Conservation (phyloP, 2,329 filamentous ascomycete genomes). For the Capronia epimyces region DNA sequence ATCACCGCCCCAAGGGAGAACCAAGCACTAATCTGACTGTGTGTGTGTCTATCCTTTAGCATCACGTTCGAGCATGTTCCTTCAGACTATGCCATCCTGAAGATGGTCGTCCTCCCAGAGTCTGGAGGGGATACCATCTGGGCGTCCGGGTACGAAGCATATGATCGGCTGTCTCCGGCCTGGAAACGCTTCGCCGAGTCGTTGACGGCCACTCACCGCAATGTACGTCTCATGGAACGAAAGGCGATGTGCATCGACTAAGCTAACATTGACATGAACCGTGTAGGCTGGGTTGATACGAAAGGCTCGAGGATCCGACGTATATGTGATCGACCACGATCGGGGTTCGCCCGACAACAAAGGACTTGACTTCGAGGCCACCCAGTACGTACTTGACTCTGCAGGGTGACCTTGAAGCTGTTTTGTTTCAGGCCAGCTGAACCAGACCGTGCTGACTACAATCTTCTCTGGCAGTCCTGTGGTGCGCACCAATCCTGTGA, state of each 20-base stretch:
- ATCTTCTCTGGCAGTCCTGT: slow-evolving; percentile 39
- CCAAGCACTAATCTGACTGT: too few relatives aligned
- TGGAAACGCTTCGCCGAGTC: not conserved
- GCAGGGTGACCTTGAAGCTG: too few relatives aligned
- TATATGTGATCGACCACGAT: slow-evolving; percentile 28
- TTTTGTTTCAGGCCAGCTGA: too few relatives aligned
- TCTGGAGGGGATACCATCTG: slow-evolving; percentile 58
- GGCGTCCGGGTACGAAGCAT: slow-evolving; percentile 63
- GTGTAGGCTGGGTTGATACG: too few relatives aligned
- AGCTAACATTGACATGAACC: not conserved
- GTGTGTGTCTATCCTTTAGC: not conserved
- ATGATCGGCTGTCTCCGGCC: slow-evolving; percentile 41
- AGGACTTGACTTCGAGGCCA: slow-evolving; percentile 47
- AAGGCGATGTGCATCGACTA: too few relatives aligned
- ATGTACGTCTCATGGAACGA: too few relatives aligned
- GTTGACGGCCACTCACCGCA: not conserved
- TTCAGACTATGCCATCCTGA: slow-evolving; percentile 19
- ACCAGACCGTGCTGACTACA: slow-evolving; percentile 42
- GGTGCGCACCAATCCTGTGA: slow-evolving; percentile 59
- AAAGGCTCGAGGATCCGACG: slow-evolving; percentile 14
- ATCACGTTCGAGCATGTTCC: slow-evolving; percentile 21
- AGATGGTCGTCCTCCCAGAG: slow-evolving; percentile 21
- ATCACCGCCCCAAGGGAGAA: too few relatives aligned
- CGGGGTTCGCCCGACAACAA: slow-evolving; percentile 54
- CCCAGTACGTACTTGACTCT: slow-evolving; percentile 30